phyloP scores from a whole-genome alignment of 1,284 basidiomycete species.

The Microbotryomycetes sp. region DNA sequence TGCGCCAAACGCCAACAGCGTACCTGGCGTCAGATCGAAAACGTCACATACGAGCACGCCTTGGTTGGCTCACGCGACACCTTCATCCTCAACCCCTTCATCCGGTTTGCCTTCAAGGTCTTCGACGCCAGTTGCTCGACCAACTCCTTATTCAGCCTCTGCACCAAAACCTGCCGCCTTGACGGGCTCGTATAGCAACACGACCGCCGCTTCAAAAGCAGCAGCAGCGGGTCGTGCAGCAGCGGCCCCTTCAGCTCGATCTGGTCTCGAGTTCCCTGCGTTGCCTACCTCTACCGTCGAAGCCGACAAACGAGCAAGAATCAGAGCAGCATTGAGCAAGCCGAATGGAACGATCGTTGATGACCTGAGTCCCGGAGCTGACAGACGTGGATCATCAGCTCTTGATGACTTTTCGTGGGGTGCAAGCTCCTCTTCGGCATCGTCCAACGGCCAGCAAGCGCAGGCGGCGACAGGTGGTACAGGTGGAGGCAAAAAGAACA shows the following conservation, averaged over 20 bases:
- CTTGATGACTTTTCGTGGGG: neutral
- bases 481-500: neutral
- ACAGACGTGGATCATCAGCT: neutral
- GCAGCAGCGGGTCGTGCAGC: neutral
- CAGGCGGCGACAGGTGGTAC: neutral
- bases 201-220: neutral
- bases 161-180: conserved; percentile 8
- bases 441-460: neutral
- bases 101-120: conserved; percentile 7
- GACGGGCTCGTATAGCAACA: neutral
- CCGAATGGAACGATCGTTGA: conserved; percentile 19
- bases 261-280: conserved; percentile 23
- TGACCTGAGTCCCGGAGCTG: neutral
- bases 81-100: conserved; percentile 15
- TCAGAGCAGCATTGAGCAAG: conserved; percentile 19
- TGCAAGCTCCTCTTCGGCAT: neutral
- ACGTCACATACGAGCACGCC: conserved; percentile 14
- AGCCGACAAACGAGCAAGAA: conserved; percentile 15
- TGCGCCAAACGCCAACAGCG: conserved; percentile 17
- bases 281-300: conserved; percentile 7
- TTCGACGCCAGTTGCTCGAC: conserved; percentile 3
- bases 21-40: conserved; percentile 21
- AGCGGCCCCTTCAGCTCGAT: conserved; percentile 4
- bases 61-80: conserved; percentile 4
- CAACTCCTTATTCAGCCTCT: neutral